Conservation (phyloP, 208 protist genomes). For the Acanthamoeba royreba region DNA sequence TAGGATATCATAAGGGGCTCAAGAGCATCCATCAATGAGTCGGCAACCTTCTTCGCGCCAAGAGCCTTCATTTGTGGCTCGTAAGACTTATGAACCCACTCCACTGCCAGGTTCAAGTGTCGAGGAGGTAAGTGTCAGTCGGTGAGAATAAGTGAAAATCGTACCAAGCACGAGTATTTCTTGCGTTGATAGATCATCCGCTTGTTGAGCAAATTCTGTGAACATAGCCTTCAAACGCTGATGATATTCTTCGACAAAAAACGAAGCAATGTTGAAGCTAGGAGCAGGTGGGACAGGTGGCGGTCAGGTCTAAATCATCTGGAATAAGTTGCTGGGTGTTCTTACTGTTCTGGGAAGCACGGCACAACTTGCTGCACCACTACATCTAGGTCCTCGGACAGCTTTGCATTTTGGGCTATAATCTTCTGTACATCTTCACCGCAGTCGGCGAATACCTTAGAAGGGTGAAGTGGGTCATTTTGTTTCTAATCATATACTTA, state of each 20-base stretch:
- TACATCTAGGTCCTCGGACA: not conserved
- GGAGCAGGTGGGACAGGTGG: not conserved
- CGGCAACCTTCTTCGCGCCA: not conserved
- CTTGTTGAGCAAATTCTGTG: not conserved
- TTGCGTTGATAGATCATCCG: not conserved
- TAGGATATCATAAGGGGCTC: not conserved
- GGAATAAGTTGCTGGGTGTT: not conserved
- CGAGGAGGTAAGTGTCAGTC: not conserved
- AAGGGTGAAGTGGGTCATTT: not conserved
- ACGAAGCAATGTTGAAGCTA: not conserved
- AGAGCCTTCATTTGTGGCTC: not conserved
- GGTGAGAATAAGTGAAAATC: not conserved
- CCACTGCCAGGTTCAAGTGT: not conserved
- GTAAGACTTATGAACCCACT: not conserved
- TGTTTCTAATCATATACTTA: not conserved
- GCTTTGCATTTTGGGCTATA: not conserved
- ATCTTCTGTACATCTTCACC: not conserved
- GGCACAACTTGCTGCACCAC: not conserved
- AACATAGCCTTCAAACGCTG: not conserved
- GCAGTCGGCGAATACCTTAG: not conserved
- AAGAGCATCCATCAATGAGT: not conserved
- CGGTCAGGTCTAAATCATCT: not conserved
- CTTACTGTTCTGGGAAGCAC: not conserved
- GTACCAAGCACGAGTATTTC: not conserved
- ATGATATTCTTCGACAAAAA: not conserved